Percentiles rank a stretch among this genome's conserved stretches.
Evolutionary conservation across 179 eudicot genomes (phyloP).

Genomic region (Spergularia azorica): DNA sequence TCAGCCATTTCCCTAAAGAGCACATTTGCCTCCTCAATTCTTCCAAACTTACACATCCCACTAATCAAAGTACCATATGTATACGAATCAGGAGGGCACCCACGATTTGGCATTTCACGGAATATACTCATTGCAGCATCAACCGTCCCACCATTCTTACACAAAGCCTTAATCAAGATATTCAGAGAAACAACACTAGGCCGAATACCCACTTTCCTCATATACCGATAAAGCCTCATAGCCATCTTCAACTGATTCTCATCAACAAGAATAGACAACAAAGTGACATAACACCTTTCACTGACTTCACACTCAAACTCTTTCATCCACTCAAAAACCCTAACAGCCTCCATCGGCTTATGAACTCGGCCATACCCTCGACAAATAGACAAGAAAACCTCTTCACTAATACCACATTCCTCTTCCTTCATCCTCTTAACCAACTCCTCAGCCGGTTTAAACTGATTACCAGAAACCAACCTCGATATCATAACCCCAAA

Average conservation of each 20-base stretch:
- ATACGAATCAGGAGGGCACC: conserved; percentile 75
- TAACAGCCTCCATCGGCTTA: conserved; percentile 69
- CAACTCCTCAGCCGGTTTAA: conserved; percentile 69
- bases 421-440: conserved; percentile 78
- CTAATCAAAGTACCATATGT: conserved; percentile 86
- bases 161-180: conserved; percentile 78
- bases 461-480: conserved; percentile 68
- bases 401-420: conserved; percentile 54
- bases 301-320: conserved; percentile 61
- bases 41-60: conserved; percentile 73
- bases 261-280: conserved; percentile 73
- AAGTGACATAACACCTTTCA: conserved; percentile 61
- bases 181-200: conserved; percentile 78
- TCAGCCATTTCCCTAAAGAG: conserved; percentile 68
- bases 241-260: conserved; percentile 78
- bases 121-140: conserved; percentile 69
- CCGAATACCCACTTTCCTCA: conserved; percentile 68
- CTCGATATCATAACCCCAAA: conserved; percentile 70
- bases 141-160: conserved; percentile 70
- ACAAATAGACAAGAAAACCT: conserved; percentile 59
- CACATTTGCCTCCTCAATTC: conserved; percentile 59
- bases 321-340: conserved; percentile 69
- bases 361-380: conserved; percentile 89
- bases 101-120: conserved; percentile 75
- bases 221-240: conserved; percentile 62